Evolutionary conservation across 2,329 filamentous ascomycete species (phyloP).

Genomic region (Alternaria ethzedia): DNA sequence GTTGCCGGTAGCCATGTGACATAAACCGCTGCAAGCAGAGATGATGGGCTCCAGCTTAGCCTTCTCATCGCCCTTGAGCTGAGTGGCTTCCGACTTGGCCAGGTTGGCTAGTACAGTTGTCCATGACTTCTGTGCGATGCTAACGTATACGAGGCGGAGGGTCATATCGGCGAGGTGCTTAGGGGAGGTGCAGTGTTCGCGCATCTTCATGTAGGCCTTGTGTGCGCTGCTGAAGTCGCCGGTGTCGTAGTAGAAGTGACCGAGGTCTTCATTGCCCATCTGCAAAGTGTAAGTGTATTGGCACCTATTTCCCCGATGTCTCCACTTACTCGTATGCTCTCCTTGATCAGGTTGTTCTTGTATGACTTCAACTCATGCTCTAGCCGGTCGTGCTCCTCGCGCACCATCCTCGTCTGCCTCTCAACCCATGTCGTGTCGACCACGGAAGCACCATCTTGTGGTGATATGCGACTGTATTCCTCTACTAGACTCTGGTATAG

Average conservation of each 20-base stretch:
- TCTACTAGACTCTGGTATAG: constrained; percentile 74
- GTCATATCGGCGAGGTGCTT: constrained; percentile 85
- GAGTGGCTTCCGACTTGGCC: constrained; percentile 61
- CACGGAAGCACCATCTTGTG: constrained; percentile 70
- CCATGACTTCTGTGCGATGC: constrained; percentile 81
- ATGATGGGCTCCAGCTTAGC: constrained; percentile 69
- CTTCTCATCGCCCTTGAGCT: constrained; percentile 64
- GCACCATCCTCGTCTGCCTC: constrained; percentile 69
- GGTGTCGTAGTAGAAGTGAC: constrained; percentile 78
- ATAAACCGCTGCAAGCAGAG: constrained; percentile 65
- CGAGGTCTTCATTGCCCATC: constrained; percentile 96
- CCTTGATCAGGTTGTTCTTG: constrained; percentile 96
- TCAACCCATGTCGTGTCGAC: constrained; percentile 79
- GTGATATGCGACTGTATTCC: constrained; percentile 67
- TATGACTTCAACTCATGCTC: constrained; percentile 88
- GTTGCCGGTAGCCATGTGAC: constrained; percentile 62
- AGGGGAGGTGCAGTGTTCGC: constrained; percentile 83
- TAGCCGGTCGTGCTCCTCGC: constrained; percentile 73
- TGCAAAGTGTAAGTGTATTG: constrained; percentile 47
- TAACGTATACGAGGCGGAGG: constrained; percentile 77
- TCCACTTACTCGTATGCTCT: constrained; percentile 81
- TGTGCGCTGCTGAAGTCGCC: constrained; percentile 76
- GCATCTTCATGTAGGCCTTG: constrained; percentile 84
- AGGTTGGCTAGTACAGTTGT: constrained; percentile 67
- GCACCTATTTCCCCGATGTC: not conserved